Evolutionary conservation across 2,329 filamentous ascomycete genomes (phyloP), one percentile per base, ranked within the genome.

Genomic region (Pezicula neosporulosa): DNA sequence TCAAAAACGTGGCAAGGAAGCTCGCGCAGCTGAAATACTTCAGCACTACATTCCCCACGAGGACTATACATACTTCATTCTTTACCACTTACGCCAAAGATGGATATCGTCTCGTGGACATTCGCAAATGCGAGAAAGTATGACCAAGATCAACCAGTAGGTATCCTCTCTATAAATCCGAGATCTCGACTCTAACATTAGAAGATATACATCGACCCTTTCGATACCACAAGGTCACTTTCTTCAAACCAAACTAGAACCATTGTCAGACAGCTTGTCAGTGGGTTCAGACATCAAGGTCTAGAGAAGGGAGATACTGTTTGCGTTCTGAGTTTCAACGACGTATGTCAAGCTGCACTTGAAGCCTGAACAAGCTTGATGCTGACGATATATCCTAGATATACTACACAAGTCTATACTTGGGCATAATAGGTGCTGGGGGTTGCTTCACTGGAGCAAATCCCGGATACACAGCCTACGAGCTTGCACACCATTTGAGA

Each of bases 401-500:
- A n/a, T 47, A 53, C 27, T 60, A 60, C 43, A 39, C 56, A 3
- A 30, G 38, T n/a, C 18, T 56, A 3, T 57, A 55, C 24, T 53
- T 60, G 6, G 56, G 46, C 10, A 49, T 60, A 19, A 56, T 60
- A n/a, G 55, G 53, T 28, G 43, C 53, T 16, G 58, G 57, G 8
- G 57, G 53, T 13, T 33, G 46, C 10, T 60, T 59, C 44, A 54
- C 54, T 16, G 58, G 58, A n/a, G 49, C 52, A 18, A 60, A 60
- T 47, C 58, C 58, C 9, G 53, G 21, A 9, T 59, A 56, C 30
- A 59, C 55, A 13, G 24, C 41, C 8, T 36, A 35, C 19, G 58
- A 60, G 33, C 43, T 60, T 5, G 33, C 44, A 2, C 57, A 60
- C 37, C 55, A 56, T 24, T 45, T 60, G 19, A 37, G 21, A 30